Base-by-base conservation (phyloP, 768 basidiomycete genomes). In the Pleurotus sapidus region DNA sequence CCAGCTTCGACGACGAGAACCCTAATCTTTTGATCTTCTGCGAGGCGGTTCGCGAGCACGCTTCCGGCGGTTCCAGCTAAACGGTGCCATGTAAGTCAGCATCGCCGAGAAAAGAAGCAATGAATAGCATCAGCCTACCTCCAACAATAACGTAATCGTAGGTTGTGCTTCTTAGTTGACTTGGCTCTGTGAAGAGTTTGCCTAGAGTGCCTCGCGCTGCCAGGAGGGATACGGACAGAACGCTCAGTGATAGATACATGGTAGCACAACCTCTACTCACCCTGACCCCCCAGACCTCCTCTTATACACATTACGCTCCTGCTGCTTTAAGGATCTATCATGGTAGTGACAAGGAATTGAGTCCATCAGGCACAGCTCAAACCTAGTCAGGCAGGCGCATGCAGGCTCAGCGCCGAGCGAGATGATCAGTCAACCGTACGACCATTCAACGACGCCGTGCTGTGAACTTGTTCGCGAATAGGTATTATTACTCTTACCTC, bases 121-220 rank as follows among this genome's bases (percentile, higher is more conserved):
- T 24, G 30, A 18, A 18, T 49, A n/a, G 48, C 15, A 17, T 17
- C 15, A 9, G 14, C 49, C 7, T 30, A 58, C 57, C 57, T 38
- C 57, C 57, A 30, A 58, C 49, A 38, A 58, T 42, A 23, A 58
- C 47, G 39, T 54, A 58, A 23, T 58, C 57, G 40, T 55, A 58
- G n/a, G n/a, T n/a, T n/a, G n/a, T 45, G 20, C 42, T 23, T 45
- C 20, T n/a, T 12, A 45, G 15, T 23, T 45, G 42, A 23, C 42
- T 45, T 17, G 42, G 42, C 42, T 45, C 42, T 14, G 42, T 45
- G 42, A 12, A 45, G 0, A 45, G n/a, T n/a, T n/a, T 23, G 11
- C n/a, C 15, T 17, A n/a, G 42, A 45, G 42, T 7, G 20, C 5
- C 6, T n/a, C n/a, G n/a, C 7, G 20, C 42, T 34, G 30, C 30